phyloP scores from a whole-genome alignment of 2,329 filamentous ascomycete species.

The Stylonectria norvegica region DNA sequence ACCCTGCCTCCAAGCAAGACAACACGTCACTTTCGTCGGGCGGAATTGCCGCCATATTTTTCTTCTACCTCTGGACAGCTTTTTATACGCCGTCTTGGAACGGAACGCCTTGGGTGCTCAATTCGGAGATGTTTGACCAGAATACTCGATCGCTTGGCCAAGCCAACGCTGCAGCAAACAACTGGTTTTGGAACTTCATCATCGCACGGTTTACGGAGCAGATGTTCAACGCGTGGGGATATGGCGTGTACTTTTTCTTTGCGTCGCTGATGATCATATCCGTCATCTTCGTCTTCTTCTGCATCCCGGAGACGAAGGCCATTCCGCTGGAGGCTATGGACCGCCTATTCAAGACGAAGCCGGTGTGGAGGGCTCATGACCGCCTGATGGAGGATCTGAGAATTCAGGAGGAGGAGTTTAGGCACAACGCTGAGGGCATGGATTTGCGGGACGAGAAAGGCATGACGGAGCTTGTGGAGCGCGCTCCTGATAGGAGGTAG shows the following conservation, averaged over 20 bases:
- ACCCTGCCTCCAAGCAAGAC: slow-evolving; percentile 43
- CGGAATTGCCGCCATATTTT: slow-evolving; percentile 64
- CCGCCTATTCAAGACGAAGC: slow-evolving; percentile 52
- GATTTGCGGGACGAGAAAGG: slow-evolving; percentile 29
- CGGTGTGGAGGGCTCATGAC: slow-evolving; percentile 42
- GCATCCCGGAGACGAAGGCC: slow-evolving; percentile 64
- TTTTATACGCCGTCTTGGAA: slow-evolving; percentile 73
- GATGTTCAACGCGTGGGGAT: slow-evolving; percentile 58
- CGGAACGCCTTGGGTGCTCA: slow-evolving; percentile 72
- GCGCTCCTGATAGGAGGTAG: no score
- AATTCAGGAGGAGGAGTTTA: slow-evolving; percentile 33
- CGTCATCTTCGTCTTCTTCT: slow-evolving; percentile 58
- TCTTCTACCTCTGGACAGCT: slow-evolving; percentile 54
- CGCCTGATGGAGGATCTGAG: slow-evolving; percentile 43
- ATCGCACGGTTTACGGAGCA: slow-evolving; percentile 64
- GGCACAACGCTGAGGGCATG: slow-evolving; percentile 27
- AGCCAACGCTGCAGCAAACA: slow-evolving; percentile 66
- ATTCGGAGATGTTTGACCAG: slow-evolving; percentile 71
- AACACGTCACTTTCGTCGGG: slow-evolving; percentile 36
- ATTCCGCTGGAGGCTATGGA: slow-evolving; percentile 65
- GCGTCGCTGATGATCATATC: slow-evolving; percentile 58
- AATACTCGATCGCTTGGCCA: slow-evolving; percentile 63
- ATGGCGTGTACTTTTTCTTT: slow-evolving; percentile 68
- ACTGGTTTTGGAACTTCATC: slow-evolving; percentile 73
- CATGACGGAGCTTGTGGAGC: slow-evolving; percentile 24